Evolutionary conservation across 2,329 filamentous ascomycete genomes (phyloP), one percentile per base, ranked within the genome.

Genomic region (Corinectria fuckeliana): DNA sequence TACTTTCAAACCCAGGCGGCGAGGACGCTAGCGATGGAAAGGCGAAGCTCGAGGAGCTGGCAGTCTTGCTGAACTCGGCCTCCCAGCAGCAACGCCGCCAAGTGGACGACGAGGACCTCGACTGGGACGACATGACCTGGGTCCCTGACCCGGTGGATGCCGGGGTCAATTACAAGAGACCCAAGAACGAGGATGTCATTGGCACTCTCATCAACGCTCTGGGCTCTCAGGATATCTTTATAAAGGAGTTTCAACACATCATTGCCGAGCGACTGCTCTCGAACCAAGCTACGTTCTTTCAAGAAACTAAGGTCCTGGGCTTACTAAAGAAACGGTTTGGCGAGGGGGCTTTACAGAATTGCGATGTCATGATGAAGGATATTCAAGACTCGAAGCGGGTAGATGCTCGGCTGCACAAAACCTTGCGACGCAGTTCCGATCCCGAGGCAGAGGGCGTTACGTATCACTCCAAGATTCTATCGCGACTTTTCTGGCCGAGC

Each of bases 301-400:
- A 92, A 74, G 95, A 90, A 75, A 85, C 91, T 53, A 89, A 91
- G 55, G 91, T 97, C 4, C 83, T 98, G 5, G 88, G 94, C 57
- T 83, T 98, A 9, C 84, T 99, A 59, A 97, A 97, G 78, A 84
- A 91, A 61, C 88, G 93, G 8, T 93, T 97, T 56, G 94, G 94
- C 21, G 92, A 97, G 65, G 84, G 85, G 25, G 88, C 92, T 14
- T 80, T 99, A 44, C 95, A 98, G 73, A 91, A 91, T 48, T 97
- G 93, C 75, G 94, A 99, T 72, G 95, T 99, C 69, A 99, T 99
- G 95, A 85, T 99, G 57, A 91, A 90, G 64, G 95, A 99, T 73
- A 91, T 98, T 32, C 85, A 91, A 65, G 93, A 97, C 71, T 96
- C 93, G 1, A 83, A 84, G 61, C 84, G 86, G 39, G 86, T 96